Percentiles rank a stretch among this genome's conserved stretches.
Conservation (phyloP, 2,329 filamentous ascomycete genomes). For the Zasmidium citrigriseum region DNA sequence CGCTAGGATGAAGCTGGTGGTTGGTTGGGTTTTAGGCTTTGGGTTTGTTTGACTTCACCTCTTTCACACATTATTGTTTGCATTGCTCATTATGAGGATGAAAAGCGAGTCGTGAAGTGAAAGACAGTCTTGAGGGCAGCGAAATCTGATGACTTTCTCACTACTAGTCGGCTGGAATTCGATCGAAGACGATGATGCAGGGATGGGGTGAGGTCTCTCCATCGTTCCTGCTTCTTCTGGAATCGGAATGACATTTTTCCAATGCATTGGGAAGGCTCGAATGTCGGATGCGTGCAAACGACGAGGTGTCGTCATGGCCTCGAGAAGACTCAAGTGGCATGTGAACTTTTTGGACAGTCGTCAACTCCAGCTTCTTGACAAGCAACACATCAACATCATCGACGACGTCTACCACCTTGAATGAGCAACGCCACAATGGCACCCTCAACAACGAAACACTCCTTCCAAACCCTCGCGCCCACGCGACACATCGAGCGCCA, state of each 20-base stretch:
- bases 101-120: too few relatives aligned
- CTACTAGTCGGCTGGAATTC: too few relatives aligned
- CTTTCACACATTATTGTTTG: background rate
- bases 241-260: background rate
- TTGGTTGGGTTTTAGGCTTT: too few relatives aligned
- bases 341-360: too few relatives aligned
- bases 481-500: slow-evolving; percentile 22
- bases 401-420: background rate
- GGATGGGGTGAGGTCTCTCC: background rate
- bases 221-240: background rate
- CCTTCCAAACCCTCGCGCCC: slow-evolving; percentile 17
- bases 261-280: too few relatives aligned
- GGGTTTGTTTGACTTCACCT: background rate
- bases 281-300: too few relatives aligned
- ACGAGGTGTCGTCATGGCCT: too few relatives aligned
- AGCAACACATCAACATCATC: background rate
- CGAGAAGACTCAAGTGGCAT: too few relatives aligned
- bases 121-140: too few relatives aligned
- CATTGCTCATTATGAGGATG: too few relatives aligned
- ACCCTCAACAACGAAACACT: slow-evolving; percentile 8
- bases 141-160: too few relatives aligned
- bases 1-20: background rate
- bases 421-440: background rate
- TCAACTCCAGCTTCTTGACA: too few relatives aligned
- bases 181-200: background rate